These are phyloP conservation scores for Sporothrix brunneoviolacea DNA, from an alignment of 2,329 filamentous ascomycete species.

Conservation along the genomic window DNA sequence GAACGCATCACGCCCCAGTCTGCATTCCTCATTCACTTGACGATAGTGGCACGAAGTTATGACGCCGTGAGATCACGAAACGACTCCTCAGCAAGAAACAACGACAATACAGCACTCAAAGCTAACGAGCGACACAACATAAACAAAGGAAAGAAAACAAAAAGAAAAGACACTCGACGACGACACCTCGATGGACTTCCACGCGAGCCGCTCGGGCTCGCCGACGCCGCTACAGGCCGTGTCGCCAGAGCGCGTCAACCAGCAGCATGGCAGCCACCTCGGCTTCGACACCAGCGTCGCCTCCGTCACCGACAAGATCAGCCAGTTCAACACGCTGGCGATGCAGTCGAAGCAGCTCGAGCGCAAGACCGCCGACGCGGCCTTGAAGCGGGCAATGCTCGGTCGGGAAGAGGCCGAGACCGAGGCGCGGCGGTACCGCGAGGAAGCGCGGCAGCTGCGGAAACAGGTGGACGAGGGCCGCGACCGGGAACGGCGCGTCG, in stretches of 20 bases:
- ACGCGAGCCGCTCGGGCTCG: constrained; percentile 46
- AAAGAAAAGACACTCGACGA: background rate
- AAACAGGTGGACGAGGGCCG: constrained; percentile 58
- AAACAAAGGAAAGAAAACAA: background rate
- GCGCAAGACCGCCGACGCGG: constrained; percentile 58
- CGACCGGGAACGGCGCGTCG: constrained; percentile 58
- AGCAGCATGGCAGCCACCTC: constrained; percentile 26
- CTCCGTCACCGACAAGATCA: constrained; percentile 60
- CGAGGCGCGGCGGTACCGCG: constrained; percentile 57
- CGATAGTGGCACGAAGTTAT: background rate
- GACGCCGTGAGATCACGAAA: background rate
- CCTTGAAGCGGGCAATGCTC: constrained; percentile 58
- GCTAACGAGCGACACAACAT: background rate
- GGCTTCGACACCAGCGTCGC: constrained; percentile 7
- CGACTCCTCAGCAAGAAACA: background rate
- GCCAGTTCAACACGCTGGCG: constrained; percentile 65
- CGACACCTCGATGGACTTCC: constrained; percentile 32
- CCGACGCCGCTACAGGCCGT: constrained; percentile 51
- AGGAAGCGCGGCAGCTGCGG: constrained; percentile 51
- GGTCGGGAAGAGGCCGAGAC: constrained; percentile 65
- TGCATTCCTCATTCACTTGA: constrained; percentile 1
- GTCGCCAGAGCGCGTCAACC: constrained; percentile 59
- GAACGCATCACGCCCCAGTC: background rate
- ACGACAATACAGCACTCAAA: background rate
- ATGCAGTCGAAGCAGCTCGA: constrained; percentile 54